Evolutionary conservation across 2,329 filamentous ascomycete species (phyloP).

Genomic region (Tolypocladium guangdongense): DNA sequence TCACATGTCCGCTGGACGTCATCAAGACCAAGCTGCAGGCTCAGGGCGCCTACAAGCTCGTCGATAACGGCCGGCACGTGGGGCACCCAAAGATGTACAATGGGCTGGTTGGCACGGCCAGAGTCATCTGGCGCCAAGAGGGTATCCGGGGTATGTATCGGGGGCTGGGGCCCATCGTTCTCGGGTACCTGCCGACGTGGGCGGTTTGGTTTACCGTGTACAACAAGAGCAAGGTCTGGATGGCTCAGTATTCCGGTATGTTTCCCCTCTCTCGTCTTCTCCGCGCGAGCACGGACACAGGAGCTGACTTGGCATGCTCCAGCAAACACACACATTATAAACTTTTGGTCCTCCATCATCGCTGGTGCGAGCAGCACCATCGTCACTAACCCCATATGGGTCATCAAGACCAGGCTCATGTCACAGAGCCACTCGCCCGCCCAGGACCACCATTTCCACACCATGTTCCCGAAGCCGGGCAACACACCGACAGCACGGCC

Average conservation of each 20-base stretch:
- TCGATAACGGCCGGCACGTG: constrained; percentile 36
- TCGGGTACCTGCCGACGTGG: constrained; percentile 96
- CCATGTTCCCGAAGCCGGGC: constrained; percentile 34
- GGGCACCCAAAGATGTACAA: constrained; percentile 59
- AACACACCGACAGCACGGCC: constrained; percentile 45
- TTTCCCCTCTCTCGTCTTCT: not conserved
- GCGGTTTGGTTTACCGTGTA: constrained; percentile 97
- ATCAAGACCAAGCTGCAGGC: constrained; percentile 98
- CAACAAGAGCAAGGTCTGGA: constrained; percentile 70
- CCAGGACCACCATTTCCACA: constrained; percentile 35
- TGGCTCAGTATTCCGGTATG: constrained; percentile 56
- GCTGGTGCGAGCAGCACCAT: constrained; percentile 90
- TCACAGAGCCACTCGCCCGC: constrained; percentile 59
- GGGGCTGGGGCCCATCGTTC: constrained; percentile 83
- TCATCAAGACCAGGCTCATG: constrained; percentile 97
- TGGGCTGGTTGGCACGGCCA: constrained; percentile 77
- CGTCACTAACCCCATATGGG: constrained; percentile 96
- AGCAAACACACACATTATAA: constrained; percentile 70
- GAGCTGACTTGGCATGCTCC: constrained; percentile 1
- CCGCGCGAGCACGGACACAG: not conserved
- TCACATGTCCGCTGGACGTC: constrained; percentile 94
- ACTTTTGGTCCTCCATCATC: constrained; percentile 80
- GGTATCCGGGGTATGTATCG: constrained; percentile 85
- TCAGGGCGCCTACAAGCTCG: constrained; percentile 67
- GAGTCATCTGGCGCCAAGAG: constrained; percentile 77